phyloP scores from a whole-genome alignment of 805 yeast genomes.

The Suhomyces vadensis region DNA sequence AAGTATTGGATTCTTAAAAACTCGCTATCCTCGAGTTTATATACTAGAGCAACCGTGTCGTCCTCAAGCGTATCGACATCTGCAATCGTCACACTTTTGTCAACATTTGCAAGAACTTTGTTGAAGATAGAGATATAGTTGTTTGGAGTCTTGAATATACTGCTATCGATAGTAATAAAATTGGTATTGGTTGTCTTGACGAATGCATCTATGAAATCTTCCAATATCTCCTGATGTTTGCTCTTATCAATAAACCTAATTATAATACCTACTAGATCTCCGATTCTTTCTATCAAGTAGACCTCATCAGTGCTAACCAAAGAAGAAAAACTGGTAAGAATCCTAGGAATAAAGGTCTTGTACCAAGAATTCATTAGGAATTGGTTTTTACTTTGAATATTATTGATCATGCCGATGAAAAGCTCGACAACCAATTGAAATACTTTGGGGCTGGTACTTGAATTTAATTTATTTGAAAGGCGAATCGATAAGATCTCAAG shows the following conservation, averaged over 20 bases:
- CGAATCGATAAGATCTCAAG: slow-evolving; percentile 47
- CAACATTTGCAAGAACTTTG: slow-evolving; percentile 54
- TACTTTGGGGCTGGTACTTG: slow-evolving; percentile 9
- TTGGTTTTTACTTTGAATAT: slow-evolving; percentile 30
- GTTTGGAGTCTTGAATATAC: slow-evolving; percentile 26
- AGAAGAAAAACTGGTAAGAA: slow-evolving; percentile 21
- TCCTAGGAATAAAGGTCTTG: slow-evolving; percentile 43
- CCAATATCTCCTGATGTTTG: slow-evolving; percentile 49
- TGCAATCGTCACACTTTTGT: slow-evolving; percentile 32
- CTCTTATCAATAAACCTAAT: slow-evolving; percentile 37
- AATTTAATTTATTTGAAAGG: slow-evolving; percentile 37
- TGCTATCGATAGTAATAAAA: slow-evolving; percentile 11
- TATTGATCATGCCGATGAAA: slow-evolving; percentile 22
- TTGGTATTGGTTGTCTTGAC: slow-evolving; percentile 15
- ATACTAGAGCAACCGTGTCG: slow-evolving; percentile 12
- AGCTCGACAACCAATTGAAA: slow-evolving; percentile 15
- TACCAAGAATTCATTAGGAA: slow-evolving; percentile 46
- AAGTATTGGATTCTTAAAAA: slow-evolving; percentile 54
- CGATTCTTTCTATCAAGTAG: slow-evolving; percentile 36
- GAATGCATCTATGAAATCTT: slow-evolving; percentile 40
- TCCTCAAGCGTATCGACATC: slow-evolving; percentile 10
- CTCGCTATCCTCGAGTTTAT: slow-evolving; percentile 17
- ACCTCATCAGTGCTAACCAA: slow-evolving; percentile 9
- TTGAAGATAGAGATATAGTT: slow-evolving; percentile 36
- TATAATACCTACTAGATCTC: slow-evolving; percentile 44